Evolutionary conservation across 176 grass and related monocot genomes (phyloP), one percentile per base, ranked within the genome.

Genomic region (Puya raimondii): DNA sequence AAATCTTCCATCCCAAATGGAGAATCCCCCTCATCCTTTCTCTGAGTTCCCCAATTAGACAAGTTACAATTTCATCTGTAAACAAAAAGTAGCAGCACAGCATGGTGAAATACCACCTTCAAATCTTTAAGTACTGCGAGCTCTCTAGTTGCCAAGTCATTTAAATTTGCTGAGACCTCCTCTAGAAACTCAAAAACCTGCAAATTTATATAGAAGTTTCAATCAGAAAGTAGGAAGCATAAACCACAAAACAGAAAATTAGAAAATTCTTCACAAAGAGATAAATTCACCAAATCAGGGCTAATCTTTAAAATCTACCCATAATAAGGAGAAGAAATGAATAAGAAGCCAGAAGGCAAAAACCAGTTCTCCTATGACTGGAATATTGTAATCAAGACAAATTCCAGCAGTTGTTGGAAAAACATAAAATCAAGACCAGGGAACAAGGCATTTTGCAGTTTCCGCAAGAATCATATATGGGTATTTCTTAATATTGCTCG

Each of bases 121-220:
- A 92, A 57, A 72, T 97, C 82, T 85, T 90, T 92, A 13, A 97
- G 93, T 70, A 92, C 9, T 72, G 67, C 81, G 59, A 97, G 93
- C 74, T 97, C 93, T 90, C 69, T 76, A 72, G 70, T 78, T 69
- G 89, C 86, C 50, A 80, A 48, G 16, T 83, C 89, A 81, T 52
- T 85, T 76, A 97, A 73, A 52, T 87, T 88, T 71, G 78, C 72
- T 77, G 89, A 97, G 33, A 97, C 78, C 76, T 92, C 84, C 80
- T 92, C 84, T 73, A 97, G 84, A 90, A 97, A 97, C 74, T 92
- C 83, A 68, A 92, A 76, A 65, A 97, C 89, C 93, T 97, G 77
- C 67, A 76, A 49, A 59, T 59, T 59, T 17, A 9, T n/a, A 16
- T 59, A 59, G 54, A 18, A 21, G 10, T 17, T 59, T 59, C 13